Conservation (phyloP, 352 stramenopile genomes). For the Phytophthora cactorum region DNA sequence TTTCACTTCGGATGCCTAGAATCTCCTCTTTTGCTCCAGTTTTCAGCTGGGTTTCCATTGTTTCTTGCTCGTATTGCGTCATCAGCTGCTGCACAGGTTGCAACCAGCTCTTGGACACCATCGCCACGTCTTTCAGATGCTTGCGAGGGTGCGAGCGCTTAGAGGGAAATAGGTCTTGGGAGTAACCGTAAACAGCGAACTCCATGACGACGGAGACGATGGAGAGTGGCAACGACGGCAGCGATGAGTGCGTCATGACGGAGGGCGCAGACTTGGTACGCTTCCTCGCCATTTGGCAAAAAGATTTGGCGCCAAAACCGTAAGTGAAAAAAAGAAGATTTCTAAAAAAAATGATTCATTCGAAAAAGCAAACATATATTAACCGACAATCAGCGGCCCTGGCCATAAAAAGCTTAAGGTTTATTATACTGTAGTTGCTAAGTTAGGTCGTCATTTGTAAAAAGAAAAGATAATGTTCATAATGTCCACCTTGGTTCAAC, state of each 20-base stretch:
- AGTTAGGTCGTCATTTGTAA: no score
- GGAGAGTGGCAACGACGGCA: conserved; percentile 6
- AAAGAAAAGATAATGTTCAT: no score
- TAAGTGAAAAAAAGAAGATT: no score
- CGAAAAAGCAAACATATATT: no score
- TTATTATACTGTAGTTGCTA: no score
- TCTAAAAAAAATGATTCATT: no score
- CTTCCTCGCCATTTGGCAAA: not conserved
- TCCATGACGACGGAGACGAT: conserved; percentile 14
- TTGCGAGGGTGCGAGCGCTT: not conserved
- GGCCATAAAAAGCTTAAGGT: no score
- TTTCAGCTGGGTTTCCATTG: conserved; percentile 5
- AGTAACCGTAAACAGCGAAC: conserved; percentile 14
- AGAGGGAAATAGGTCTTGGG: not conserved
- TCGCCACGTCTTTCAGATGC: conserved; percentile 5
- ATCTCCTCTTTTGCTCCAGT: conserved; percentile 5
- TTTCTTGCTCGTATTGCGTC: conserved; percentile 12
- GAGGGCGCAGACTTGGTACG: not conserved
- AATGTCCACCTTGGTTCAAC: no score
- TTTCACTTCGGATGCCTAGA: not conserved
- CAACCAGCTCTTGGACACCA: conserved; percentile 17
- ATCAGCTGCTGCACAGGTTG: conserved; percentile 7
- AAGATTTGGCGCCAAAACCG: not conserved
- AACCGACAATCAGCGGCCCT: no score
- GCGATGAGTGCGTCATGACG: not conserved